These are phyloP conservation scores for Quercus lobata DNA, from an alignment of 331 rosid genomes.

Conservation along the genomic window DNA sequence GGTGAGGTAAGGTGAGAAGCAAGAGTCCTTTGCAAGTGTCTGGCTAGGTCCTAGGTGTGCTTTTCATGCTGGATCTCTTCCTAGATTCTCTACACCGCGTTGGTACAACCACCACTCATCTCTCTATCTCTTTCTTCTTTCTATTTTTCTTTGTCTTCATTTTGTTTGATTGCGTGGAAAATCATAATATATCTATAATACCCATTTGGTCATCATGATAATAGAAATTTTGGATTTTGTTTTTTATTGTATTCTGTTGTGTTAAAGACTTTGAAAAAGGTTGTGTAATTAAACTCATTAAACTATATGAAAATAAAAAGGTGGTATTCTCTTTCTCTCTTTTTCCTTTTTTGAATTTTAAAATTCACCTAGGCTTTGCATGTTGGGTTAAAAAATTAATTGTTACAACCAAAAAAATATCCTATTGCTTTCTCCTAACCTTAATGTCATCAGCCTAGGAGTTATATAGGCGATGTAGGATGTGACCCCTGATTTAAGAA, in stretches of 20 bases:
- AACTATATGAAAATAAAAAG: neutral
- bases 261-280: constrained; percentile 28
- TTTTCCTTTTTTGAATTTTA: neutral
- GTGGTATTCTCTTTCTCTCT: neutral
- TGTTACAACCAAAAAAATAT: constrained; percentile 8
- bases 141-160: constrained; percentile 28
- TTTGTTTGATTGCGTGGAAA: constrained; percentile 63
- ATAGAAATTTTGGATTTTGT: constrained; percentile 53
- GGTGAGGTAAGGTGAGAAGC: constrained; percentile 22
- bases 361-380: constrained; percentile 1
- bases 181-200: constrained; percentile 43
- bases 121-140: constrained; percentile 25
- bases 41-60: constrained; percentile 16
- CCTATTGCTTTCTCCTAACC: neutral
- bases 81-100: constrained; percentile 78
- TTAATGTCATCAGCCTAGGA: constrained; percentile 10
- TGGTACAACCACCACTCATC: constrained; percentile 76
- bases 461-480: constrained; percentile 19
- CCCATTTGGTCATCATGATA: constrained; percentile 59
- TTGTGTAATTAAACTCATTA: constrained; percentile 30
- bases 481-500: constrained; percentile 8
- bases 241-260: constrained; percentile 12
- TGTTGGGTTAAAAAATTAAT: constrained; percentile 11
- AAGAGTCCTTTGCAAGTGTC: constrained; percentile 5
- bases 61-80: constrained; percentile 50